Evolutionary conservation across 192 early-diverging fungal genomes (phyloP).

Genomic region (Kappamyces sp.): DNA sequence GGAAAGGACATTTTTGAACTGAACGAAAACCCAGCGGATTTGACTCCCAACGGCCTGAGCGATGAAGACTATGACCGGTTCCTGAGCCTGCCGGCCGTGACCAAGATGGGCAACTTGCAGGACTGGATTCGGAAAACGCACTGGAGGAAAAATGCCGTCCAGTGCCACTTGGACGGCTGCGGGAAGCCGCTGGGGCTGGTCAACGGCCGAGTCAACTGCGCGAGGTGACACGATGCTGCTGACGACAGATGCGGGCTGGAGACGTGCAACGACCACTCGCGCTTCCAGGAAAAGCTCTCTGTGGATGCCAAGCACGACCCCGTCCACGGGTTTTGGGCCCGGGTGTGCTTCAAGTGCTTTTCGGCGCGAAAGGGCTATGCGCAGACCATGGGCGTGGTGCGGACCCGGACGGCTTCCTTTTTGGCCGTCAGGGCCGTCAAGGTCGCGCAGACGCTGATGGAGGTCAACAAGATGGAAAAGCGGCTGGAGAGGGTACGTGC

Average conservation of each 20-base stretch:
- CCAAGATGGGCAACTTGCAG: not conserved
- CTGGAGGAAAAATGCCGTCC: not conserved
- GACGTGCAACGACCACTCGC: constrained; percentile 39
- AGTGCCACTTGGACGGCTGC: constrained; percentile 25
- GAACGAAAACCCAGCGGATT: not conserved
- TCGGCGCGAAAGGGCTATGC: constrained; percentile 28
- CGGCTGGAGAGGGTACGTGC: constrained; percentile 45
- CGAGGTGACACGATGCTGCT: constrained; percentile 20
- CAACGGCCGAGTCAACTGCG: constrained; percentile 43
- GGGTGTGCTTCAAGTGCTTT: constrained; percentile 45
- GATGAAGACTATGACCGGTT: constrained; percentile 10
- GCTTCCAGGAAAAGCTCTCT: constrained; percentile 35
- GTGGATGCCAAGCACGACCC: constrained; percentile 39
- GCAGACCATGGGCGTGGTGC: constrained; percentile 34
- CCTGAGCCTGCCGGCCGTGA: not conserved
- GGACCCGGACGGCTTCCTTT: constrained; percentile 31
- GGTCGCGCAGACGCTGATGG: constrained; percentile 30
- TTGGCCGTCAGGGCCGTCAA: constrained; percentile 26
- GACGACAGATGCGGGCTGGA: constrained; percentile 35
- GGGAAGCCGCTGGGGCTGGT: constrained; percentile 28
- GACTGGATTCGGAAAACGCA: constrained; percentile 4
- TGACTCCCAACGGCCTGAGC: constrained; percentile 4
- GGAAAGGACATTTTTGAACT: constrained; percentile 6
- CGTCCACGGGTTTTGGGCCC: constrained; percentile 34
- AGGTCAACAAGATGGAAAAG: constrained; percentile 48